Evolutionary conservation across 2,329 filamentous ascomycete genomes (phyloP).

Genomic region (Neopestalotiopsis rosae): DNA sequence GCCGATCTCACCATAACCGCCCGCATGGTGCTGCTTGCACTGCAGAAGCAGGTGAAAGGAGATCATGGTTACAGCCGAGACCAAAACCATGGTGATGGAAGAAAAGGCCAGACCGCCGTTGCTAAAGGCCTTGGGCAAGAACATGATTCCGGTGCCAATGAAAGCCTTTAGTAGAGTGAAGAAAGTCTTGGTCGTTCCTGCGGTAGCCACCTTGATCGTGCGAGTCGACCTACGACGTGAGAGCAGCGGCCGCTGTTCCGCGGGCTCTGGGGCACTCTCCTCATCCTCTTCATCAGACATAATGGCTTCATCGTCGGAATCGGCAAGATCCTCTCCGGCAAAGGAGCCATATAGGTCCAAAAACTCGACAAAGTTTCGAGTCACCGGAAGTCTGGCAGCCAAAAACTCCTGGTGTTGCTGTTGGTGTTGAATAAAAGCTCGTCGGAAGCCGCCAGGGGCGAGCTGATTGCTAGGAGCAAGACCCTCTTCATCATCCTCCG

Average conservation of each 20-base stretch:
- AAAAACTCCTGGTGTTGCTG: conserved; percentile 39
- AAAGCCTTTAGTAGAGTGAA: conserved; percentile 82
- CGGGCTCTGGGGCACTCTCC: conserved; percentile 39
- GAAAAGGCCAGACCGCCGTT: conserved; percentile 81
- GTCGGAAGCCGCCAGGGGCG: conserved; percentile 55
- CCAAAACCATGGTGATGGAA: conserved; percentile 67
- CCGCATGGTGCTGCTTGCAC: conserved; percentile 67
- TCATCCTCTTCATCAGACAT: conserved; percentile 57
- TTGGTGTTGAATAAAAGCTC: conserved; percentile 47
- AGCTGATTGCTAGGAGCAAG: conserved; percentile 38
- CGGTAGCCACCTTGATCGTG: conserved; percentile 59
- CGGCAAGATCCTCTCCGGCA: conserved; percentile 72
- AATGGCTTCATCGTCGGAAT: conserved; percentile 65
- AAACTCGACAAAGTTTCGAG: conserved; percentile 76
- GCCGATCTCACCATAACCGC: conserved; percentile 78
- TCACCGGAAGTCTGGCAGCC: conserved; percentile 59
- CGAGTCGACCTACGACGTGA: conserved; percentile 58
- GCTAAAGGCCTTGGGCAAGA: conserved; percentile 76
- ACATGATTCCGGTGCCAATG: conserved; percentile 82
- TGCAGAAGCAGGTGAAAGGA: conserved; percentile 76
- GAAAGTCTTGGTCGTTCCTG: conserved; percentile 74
- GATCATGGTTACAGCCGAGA: conserved; percentile 70
- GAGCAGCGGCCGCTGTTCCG: conserved; percentile 67
- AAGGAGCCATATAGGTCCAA: conserved; percentile 78
- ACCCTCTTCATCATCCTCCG: conserved; percentile 32